Conservation (phyloP, 345 rosid species). For the Boechera retrofracta region DNA sequence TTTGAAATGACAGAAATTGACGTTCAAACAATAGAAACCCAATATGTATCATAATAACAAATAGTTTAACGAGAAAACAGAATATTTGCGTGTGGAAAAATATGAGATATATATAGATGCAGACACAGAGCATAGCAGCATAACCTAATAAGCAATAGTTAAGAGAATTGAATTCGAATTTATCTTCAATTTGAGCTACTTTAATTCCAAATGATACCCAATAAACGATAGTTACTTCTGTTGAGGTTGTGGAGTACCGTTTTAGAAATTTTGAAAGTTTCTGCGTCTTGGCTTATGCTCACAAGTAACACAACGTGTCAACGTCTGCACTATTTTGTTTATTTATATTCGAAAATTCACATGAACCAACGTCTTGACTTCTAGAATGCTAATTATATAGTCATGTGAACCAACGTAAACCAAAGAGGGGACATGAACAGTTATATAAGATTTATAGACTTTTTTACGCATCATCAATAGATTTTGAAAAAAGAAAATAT, state of each 20-base stretch:
- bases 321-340: neutral
- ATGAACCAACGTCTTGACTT: neutral
- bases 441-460: neutral
- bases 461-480: neutral
- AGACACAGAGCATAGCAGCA: too few species aligned
- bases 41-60: too few species aligned
- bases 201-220: neutral
- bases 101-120: neutral
- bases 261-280: neutral
- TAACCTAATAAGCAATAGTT: neutral
- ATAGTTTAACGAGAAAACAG: neutral
- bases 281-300: neutral
- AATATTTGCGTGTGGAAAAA: neutral
- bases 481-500: too few species aligned
- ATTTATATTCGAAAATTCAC: neutral
- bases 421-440: neutral
- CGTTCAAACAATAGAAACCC: too few species aligned
- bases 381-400: neutral
- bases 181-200: neutral
- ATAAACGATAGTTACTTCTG: slow-evolving; percentile 8
- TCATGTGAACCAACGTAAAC: neutral
- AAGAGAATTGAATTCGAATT: neutral
- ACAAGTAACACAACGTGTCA: neutral
- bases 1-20: too few species aligned
- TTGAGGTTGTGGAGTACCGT: neutral